Base-by-base conservation (phyloP, 768 basidiomycete species). In the Epithele typhae region DNA sequence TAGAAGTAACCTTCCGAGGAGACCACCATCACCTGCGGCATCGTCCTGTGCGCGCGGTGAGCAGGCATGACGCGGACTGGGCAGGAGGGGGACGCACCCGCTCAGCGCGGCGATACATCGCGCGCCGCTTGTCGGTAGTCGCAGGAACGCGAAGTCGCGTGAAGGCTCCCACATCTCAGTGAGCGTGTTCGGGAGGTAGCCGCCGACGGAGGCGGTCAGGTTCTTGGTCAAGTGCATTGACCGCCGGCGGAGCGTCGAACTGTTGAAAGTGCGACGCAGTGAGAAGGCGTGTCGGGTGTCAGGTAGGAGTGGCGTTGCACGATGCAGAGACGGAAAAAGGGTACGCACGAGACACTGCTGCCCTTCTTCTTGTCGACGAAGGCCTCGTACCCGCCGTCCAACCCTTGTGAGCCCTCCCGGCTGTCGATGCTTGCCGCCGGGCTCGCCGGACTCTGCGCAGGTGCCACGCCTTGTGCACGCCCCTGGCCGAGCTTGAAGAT, bases 91-190 rank as follows among this genome's bases (percentile, higher is more conserved):
- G 7, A 77, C 84, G 59, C 61, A 94, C 92, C 86, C 82, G 62
- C 85, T 89, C 45, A 98, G 66, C 0, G 91, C 95, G 34, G 96
- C 93, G 14, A 94, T 82, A 59, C 87, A 92, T 48, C 90, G 75
- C 10, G 83, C 81, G 3, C 92, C 84, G 50, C 78, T 69, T 5
- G 82, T 76, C 41, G 93, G 92, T 19, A 99, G 65, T 59, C 89
- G 82, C 48, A 95, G 68, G 63, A 78, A 94, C 1, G 95, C 96
- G 61, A 98, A 98, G 61, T 96, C 95, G 6, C 95, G 74, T 27
- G 90, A 77, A 0, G 96, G 96, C 57, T 98, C 96, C 93, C 94
- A 99, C 69, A 98, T 82, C 63, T 96, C 95, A 17, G 92, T 90
- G 37, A 98, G 65, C 1, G 90, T 84, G 54, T 84, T 87, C 0